Conservation (phyloP, 768 basidiomycete genomes). For the Leccinum broughii region DNA sequence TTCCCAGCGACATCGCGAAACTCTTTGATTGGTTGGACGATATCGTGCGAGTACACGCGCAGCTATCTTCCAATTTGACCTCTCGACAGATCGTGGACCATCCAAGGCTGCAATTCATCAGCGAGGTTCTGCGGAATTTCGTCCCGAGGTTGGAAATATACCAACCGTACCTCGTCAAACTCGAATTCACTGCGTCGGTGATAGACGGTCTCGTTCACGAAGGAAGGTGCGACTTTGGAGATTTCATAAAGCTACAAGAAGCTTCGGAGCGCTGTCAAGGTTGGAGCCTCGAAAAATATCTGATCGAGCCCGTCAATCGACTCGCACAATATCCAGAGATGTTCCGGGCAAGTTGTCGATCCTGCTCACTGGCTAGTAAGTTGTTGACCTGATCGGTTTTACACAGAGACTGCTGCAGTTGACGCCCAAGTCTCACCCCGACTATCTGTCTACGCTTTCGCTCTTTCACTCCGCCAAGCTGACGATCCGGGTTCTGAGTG, state of each 20-base stretch:
- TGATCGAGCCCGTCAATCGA: conserved; percentile 76
- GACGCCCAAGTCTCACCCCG: conserved; percentile 70
- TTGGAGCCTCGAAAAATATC: conserved; percentile 64
- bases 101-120: conserved; percentile 51
- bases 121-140: conserved; percentile 58
- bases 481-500: conserved; percentile 75
- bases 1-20: conserved; percentile 67
- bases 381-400: conserved; percentile 8
- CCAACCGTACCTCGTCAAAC: conserved; percentile 79
- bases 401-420: conserved; percentile 70
- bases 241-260: conserved; percentile 77
- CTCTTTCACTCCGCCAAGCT: conserved; percentile 66
- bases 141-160: conserved; percentile 76
- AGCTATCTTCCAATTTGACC: conserved; percentile 54
- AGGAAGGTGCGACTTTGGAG: conserved; percentile 72
- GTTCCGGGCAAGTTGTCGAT: conserved; percentile 60
- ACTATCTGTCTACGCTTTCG: conserved; percentile 67
- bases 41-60: conserved; percentile 73
- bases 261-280: conserved; percentile 51
- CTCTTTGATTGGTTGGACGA: conserved; percentile 90
- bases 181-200: conserved; percentile 57
- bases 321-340: conserved; percentile 69
- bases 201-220: conserved; percentile 53
- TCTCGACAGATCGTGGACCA: conserved; percentile 41
- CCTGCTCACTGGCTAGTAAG: not conserved